These are phyloP conservation scores for Cymodocea nodosa DNA, from an alignment of 116 monocot species.

Conservation along the genomic window DNA sequence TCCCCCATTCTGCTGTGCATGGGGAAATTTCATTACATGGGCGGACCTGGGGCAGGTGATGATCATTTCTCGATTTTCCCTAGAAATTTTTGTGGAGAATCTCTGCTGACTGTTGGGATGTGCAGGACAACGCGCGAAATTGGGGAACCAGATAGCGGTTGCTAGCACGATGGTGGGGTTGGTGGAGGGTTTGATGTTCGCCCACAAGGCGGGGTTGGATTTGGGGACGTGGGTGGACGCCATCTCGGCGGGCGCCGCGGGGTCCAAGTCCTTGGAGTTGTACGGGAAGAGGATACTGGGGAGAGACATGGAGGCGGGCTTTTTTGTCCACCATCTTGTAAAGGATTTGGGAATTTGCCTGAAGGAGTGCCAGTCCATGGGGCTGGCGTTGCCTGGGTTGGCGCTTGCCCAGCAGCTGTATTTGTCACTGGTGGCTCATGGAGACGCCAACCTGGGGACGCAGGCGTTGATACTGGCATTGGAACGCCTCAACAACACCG, in stretches of 20 bases:
- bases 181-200: slow-evolving; percentile 85
- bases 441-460: slow-evolving; percentile 60
- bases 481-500: slow-evolving; percentile 70
- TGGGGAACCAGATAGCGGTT: slow-evolving; percentile 82
- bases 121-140: slow-evolving; percentile 51
- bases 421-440: slow-evolving; percentile 66
- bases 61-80: neutral
- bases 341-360: slow-evolving; percentile 93
- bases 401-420: slow-evolving; percentile 85
- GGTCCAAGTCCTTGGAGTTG: slow-evolving; percentile 64
- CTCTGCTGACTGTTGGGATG: neutral
- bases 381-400: slow-evolving; percentile 67
- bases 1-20: slow-evolving; percentile 44
- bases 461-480: slow-evolving; percentile 69
- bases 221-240: slow-evolving; percentile 65
- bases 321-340: slow-evolving; percentile 86
- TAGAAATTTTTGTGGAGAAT: neutral
- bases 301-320: slow-evolving; percentile 77
- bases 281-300: slow-evolving; percentile 72
- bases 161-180: slow-evolving; percentile 85
- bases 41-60: slow-evolving; percentile 50
- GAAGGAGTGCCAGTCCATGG: slow-evolving; percentile 78
- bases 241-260: slow-evolving; percentile 67
- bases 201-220: slow-evolving; percentile 73
- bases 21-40: slow-evolving; percentile 85